Evolutionary conservation across 495 filamentous ascomycete species (phyloP), one percentile per base, ranked within the genome.

Genomic region (Echria macrotheca): DNA sequence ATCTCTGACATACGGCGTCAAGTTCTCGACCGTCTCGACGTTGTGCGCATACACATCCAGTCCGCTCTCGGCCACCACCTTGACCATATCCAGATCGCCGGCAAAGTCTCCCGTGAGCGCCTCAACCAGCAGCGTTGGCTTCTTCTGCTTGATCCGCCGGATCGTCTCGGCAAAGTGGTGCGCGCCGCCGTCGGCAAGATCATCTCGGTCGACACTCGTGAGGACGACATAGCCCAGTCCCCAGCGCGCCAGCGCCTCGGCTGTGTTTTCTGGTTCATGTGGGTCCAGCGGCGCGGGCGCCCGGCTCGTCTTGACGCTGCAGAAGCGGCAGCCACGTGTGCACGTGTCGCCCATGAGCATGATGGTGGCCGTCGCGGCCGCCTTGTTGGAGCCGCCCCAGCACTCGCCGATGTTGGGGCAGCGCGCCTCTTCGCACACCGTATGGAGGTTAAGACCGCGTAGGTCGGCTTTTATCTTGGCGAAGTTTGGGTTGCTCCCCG

Each of bases 271-370:
- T 1, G 93, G 93, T 68, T 98, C 93, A 67, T 97, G 93, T 5
- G 87, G 86, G 65, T 98, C 93, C 25, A 97, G 79, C 19, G 93
- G 88, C 7, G 83, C 69, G 2, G 94, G 94, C 0, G 71, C 65
- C 32, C 85, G 82, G 18, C 68, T 79, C 0, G 93, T 98, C 80
- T 96, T 96, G 39, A 98, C 93, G 49, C 81, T 85, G 75, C 93
- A 98, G 76, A 98, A 98, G 33, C 94, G 82, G 67, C 93, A 98
- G 17, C 93, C 93, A 22, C 93, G 83, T 7, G 93, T 98, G 69
- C 93, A 98, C 5, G 93, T 96, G 61, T 98, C 93, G 53, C 93
- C 93, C 91, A 97, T 96, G 5, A 97, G 74, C 94, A 98, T 97
- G 70, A 98, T 97, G 7, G 93, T 98, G 0, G 94, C 93, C 21